Percentiles rank a stretch among this genome's conserved stretches.
These are phyloP conservation scores for Solioccasus polychromus DNA, from an alignment of 768 basidiomycete genomes.

Conservation along the genomic window DNA sequence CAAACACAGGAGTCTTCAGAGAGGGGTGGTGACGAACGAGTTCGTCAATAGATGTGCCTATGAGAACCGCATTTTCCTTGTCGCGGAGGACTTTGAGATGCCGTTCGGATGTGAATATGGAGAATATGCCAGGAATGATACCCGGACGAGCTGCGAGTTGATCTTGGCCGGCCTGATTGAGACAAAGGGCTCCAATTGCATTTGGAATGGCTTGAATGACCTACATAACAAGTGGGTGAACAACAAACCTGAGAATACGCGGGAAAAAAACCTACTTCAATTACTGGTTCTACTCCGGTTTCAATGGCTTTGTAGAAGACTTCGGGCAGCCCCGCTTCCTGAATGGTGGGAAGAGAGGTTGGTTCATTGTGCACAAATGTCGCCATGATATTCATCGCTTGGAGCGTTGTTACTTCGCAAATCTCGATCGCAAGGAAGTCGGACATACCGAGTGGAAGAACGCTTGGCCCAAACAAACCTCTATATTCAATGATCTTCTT, in stretches of 20 bases:
- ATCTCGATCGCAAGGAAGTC: neutral
- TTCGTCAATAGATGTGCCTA: conserved; percentile 92
- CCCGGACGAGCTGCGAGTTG: conserved; percentile 73
- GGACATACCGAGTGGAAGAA: conserved; percentile 76
- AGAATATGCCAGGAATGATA: conserved; percentile 82
- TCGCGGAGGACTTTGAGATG: conserved; percentile 84
- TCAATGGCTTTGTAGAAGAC: conserved; percentile 87
- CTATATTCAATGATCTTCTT: conserved; percentile 87
- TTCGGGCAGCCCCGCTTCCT: conserved; percentile 88
- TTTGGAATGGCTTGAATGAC: conserved; percentile 92
- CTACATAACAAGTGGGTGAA: conserved; percentile 36
- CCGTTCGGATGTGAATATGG: conserved; percentile 80
- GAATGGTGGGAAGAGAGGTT: conserved; percentile 87
- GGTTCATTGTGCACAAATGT: conserved; percentile 99
- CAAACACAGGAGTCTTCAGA: conserved; percentile 77
- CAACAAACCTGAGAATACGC: neutral
- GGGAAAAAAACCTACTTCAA: conserved; percentile 57
- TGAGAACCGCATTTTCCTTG: conserved; percentile 86
- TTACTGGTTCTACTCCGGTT: conserved; percentile 77
- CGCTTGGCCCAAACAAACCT: conserved; percentile 78
- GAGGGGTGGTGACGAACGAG: conserved; percentile 94
- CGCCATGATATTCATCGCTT: conserved; percentile 90
- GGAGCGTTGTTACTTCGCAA: conserved; percentile 8
- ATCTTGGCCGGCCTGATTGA: conserved; percentile 87
- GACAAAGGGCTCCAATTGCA: conserved; percentile 92